Conservation (phyloP, 768 basidiomycete species). For the Agaricus subrufescens region DNA sequence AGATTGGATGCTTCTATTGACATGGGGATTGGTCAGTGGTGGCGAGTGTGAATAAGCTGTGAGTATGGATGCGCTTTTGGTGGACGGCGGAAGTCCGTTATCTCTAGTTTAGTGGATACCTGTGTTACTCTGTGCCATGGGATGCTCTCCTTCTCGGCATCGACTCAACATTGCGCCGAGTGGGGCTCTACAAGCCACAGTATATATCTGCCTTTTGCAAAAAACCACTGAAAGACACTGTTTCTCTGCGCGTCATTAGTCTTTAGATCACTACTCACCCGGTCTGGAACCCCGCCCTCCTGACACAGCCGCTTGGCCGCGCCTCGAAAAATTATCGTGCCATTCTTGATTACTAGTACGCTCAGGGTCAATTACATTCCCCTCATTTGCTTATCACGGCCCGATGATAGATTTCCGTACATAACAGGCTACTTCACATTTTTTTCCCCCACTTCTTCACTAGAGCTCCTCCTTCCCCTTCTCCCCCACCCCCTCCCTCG, state of each 20-base stretch:
- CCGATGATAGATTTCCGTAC: not conserved
- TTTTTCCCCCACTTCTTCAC: not conserved
- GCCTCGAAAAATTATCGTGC: not conserved
- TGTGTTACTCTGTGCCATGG: not conserved
- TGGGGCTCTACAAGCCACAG: too few relatives aligned
- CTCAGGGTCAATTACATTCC: not conserved
- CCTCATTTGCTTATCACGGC: not conserved
- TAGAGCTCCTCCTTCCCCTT: slow-evolving; percentile 9
- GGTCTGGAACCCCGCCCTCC: too few relatives aligned
- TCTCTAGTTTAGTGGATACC: too few relatives aligned
- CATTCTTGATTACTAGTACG: not conserved
- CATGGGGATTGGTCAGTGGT: not conserved
- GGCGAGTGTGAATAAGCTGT: not conserved
- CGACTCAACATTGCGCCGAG: too few relatives aligned
- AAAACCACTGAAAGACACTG: not conserved
- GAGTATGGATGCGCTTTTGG: not conserved
- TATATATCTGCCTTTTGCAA: not conserved
- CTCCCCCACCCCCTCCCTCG: slow-evolving; percentile 4
- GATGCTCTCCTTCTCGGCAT: too few relatives aligned
- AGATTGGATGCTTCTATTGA: not conserved
- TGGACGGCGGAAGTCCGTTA: slow-evolving; percentile 6
- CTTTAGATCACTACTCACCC: not conserved
- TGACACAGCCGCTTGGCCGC: too few relatives aligned
- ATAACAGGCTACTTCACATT: not conserved
- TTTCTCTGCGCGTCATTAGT: not conserved